These are phyloP conservation scores for Mallotus repandus DNA, from an alignment of 441 rosid genomes.

Conservation along the genomic window DNA sequence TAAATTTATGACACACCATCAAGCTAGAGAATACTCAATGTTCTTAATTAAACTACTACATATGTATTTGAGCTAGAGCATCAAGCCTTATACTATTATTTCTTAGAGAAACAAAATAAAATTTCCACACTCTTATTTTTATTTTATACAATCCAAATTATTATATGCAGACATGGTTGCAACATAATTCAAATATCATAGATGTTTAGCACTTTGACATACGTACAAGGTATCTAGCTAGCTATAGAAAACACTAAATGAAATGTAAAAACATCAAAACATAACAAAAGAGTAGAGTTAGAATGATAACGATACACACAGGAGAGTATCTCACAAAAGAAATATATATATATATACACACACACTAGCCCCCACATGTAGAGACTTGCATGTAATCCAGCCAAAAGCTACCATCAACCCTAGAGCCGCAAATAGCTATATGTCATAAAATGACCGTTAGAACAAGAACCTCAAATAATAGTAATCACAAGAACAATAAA, in stretches of 20 bases:
- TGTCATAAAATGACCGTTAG: conserved; percentile 61
- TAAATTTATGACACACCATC: too few species aligned
- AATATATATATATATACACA: background rate
- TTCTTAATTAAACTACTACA: too few species aligned
- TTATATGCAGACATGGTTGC: background rate
- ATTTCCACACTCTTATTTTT: background rate
- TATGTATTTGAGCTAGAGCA: too few species aligned
- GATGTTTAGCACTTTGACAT: background rate
- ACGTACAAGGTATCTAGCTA: background rate
- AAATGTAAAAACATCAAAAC: background rate
- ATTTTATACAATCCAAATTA: background rate
- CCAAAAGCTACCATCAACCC: conserved; percentile 26
- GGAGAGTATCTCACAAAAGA: conserved; percentile 14
- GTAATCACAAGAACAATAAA: background rate
- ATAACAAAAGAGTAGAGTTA: background rate
- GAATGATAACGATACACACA: background rate
- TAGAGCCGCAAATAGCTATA: conserved; percentile 15
- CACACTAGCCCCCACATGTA: conserved; percentile 30
- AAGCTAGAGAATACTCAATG: too few species aligned
- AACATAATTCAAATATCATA: background rate
- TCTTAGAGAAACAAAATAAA: too few species aligned
- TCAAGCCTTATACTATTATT: too few species aligned
- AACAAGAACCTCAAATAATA: conserved; percentile 3
- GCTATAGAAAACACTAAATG: background rate
- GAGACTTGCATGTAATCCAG: conserved; percentile 18